A percentile compares a stretch with the other conserved stretches of the same genome.
Conservation (phyloP, 108 stramenopile genomes). For the Skeletonema tropicum region DNA sequence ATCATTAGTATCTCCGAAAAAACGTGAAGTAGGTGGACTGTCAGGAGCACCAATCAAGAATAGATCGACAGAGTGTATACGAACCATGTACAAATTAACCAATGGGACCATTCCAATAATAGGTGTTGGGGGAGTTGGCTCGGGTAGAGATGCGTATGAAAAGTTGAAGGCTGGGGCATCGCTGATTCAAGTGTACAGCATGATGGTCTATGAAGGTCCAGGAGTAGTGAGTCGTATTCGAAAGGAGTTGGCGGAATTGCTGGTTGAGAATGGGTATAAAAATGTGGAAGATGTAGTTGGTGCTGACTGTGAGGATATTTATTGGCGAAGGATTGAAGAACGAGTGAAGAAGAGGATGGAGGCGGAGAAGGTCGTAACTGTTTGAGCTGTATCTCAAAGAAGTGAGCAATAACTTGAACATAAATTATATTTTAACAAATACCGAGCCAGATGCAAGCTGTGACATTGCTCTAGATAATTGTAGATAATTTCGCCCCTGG, state of each 20-base stretch:
- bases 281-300: constrained; percentile 72
- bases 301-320: constrained; percentile 70
- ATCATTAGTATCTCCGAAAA: constrained; percentile 49
- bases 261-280: constrained; percentile 65
- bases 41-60: constrained; percentile 85
- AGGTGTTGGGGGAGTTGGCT: constrained; percentile 93
- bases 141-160: constrained; percentile 88
- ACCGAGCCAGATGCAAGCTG: not conserved
- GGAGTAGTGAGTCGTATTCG: constrained; percentile 77
- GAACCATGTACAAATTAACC: constrained; percentile 77
- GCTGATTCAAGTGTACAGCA: constrained; percentile 91
- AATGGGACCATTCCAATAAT: constrained; percentile 88
- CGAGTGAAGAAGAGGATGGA: constrained; percentile 28
- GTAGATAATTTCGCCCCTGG: no score
- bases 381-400: not conserved
- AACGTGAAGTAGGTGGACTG: constrained; percentile 84
- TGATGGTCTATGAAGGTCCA: constrained; percentile 91
- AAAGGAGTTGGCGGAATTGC: constrained; percentile 66
- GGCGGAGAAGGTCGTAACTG: not conserved
- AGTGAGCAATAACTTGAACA: no score
- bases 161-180: constrained; percentile 93
- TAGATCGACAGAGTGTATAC: constrained; percentile 86
- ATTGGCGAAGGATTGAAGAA: constrained; percentile 61
- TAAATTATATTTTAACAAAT: no score
- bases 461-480: no score